phyloP scores from a whole-genome alignment of 2,329 filamentous ascomycete species.

The Xylariaceae sp. region DNA sequence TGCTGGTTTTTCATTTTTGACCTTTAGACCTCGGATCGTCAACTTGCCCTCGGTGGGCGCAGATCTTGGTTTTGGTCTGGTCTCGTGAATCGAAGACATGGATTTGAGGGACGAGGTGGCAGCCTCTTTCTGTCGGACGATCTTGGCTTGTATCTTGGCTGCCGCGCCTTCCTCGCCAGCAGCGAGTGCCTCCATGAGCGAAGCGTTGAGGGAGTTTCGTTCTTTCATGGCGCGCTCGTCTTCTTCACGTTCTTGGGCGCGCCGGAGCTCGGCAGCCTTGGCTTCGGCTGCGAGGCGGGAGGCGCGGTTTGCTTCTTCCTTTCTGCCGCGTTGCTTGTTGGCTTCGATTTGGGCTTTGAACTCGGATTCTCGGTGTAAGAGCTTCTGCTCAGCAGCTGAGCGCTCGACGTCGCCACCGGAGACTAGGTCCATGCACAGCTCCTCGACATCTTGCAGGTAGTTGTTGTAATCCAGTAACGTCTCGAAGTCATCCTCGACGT shows the following conservation, averaged over 20 bases:
- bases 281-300: slow-evolving; percentile 61
- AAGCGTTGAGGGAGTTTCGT: slow-evolving; percentile 61
- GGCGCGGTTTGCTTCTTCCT: slow-evolving; percentile 53
- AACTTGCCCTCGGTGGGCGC: slow-evolving; percentile 39
- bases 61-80: slow-evolving; percentile 27
- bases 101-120: slow-evolving; percentile 47
- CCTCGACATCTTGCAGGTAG: slow-evolving; percentile 90
- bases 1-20: slow-evolving; percentile 46
- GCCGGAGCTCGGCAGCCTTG: slow-evolving; percentile 62
- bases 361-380: slow-evolving; percentile 64
- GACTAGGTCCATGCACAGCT: slow-evolving; percentile 85
- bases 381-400: slow-evolving; percentile 42
- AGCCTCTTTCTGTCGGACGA: slow-evolving; percentile 72
- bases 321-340: slow-evolving; percentile 53
- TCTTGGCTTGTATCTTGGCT: slow-evolving; percentile 54
- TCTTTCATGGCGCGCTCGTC: slow-evolving; percentile 68
- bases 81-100: slow-evolving; percentile 34
- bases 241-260: slow-evolving; percentile 63
- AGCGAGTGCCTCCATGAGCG: slow-evolving; percentile 69
- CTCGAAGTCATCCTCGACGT: slow-evolving; percentile 87
- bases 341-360: slow-evolving; percentile 68
- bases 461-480: slow-evolving; percentile 82
- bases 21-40: slow-evolving; percentile 79
- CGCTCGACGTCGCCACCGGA: slow-evolving; percentile 65
- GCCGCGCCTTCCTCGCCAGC: slow-evolving; percentile 60